These are phyloP conservation scores for Wickerhamomyces pijperi DNA, from an alignment of 805 yeast genomes.

Conservation along the genomic window DNA sequence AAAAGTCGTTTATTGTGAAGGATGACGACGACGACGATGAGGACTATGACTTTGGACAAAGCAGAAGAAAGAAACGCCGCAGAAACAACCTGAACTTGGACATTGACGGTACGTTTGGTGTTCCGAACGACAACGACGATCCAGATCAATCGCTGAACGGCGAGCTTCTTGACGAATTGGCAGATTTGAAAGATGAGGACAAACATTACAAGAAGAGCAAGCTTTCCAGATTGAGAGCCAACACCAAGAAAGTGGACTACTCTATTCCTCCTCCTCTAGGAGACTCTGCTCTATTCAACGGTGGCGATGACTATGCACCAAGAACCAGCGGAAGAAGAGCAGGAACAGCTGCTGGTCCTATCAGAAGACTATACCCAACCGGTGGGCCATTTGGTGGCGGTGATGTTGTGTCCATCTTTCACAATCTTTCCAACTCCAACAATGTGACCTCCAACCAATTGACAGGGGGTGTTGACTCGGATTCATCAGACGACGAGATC, in stretches of 20 bases:
- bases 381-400: slow-evolving; percentile 98
- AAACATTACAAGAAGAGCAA: slow-evolving; percentile 18
- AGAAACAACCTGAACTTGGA: slow-evolving; percentile 2
- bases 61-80: slow-evolving; percentile 3
- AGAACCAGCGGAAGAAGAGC: slow-evolving; percentile 24
- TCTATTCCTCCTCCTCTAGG: slow-evolving; percentile 73
- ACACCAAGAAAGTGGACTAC: slow-evolving; percentile 71
- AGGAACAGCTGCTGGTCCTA: slow-evolving; percentile 29
- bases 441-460: slow-evolving; percentile 2
- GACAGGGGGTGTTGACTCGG: slow-evolving; percentile 34
- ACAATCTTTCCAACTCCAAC: slow-evolving; percentile 20
- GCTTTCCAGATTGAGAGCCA: slow-evolving; percentile 39
- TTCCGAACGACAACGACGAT: slow-evolving; percentile 11
- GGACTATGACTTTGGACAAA: slow-evolving; percentile 6
- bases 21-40: slow-evolving; percentile 22
- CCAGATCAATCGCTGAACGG: slow-evolving; percentile 16
- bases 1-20: slow-evolving; percentile 17
- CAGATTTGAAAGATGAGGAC: slow-evolving; percentile 27
- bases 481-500: slow-evolving; percentile 55
- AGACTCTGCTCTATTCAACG: slow-evolving; percentile 11
- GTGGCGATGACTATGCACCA: slow-evolving; percentile 14
- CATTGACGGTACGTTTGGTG: not conserved
- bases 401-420: slow-evolving; percentile 78
- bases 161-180: slow-evolving; percentile 38
- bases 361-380: slow-evolving; percentile 77